Conservation (phyloP, 805 yeast species). For the Candida corydali region DNA sequence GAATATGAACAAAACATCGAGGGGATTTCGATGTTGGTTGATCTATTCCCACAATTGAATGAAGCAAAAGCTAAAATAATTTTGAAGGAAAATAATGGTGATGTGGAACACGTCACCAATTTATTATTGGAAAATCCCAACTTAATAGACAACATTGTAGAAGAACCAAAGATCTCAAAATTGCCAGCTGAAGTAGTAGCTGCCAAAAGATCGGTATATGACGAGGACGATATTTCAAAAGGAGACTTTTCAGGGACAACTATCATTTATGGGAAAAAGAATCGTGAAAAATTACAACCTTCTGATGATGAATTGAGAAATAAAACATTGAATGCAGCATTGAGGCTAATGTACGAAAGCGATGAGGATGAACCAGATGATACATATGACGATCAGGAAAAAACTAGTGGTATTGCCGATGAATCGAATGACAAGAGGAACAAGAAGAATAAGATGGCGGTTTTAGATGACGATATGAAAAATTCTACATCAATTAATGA, state of each 20-base stretch:
- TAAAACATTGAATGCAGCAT: slow-evolving; percentile 55
- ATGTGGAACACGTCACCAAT: slow-evolving; percentile 57
- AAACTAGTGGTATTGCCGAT: slow-evolving; percentile 25
- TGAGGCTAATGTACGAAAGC: slow-evolving; percentile 59
- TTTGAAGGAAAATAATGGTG: slow-evolving; percentile 42
- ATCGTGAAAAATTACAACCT: slow-evolving; percentile 11
- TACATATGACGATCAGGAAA: slow-evolving; percentile 54
- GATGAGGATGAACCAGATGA: slow-evolving; percentile 89
- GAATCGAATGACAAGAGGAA: slow-evolving; percentile 7
- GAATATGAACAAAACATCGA: slow-evolving; percentile 33
- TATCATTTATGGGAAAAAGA: slow-evolving; percentile 32
- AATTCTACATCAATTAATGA: slow-evolving; percentile 1
- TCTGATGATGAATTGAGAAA: slow-evolving; percentile 45
- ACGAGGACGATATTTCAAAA: slow-evolving; percentile 27
- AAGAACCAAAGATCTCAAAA: slow-evolving; percentile 5
- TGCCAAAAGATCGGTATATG: slow-evolving; percentile 18
- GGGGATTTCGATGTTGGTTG: slow-evolving; percentile 29
- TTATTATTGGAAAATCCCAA: slow-evolving; percentile 61
- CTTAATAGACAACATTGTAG: slow-evolving; percentile 24
- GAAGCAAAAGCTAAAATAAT: slow-evolving; percentile 45
- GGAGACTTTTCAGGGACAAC: slow-evolving; percentile 20
- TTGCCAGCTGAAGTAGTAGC: background rate
- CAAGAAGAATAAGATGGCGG: slow-evolving; percentile 6
- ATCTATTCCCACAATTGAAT: slow-evolving; percentile 64
- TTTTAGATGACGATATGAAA: slow-evolving; percentile 11